These are phyloP conservation scores for Choanephora cucurbitarum DNA, from an alignment of 371 early-diverging fungal genomes.

Conservation along the genomic window DNA sequence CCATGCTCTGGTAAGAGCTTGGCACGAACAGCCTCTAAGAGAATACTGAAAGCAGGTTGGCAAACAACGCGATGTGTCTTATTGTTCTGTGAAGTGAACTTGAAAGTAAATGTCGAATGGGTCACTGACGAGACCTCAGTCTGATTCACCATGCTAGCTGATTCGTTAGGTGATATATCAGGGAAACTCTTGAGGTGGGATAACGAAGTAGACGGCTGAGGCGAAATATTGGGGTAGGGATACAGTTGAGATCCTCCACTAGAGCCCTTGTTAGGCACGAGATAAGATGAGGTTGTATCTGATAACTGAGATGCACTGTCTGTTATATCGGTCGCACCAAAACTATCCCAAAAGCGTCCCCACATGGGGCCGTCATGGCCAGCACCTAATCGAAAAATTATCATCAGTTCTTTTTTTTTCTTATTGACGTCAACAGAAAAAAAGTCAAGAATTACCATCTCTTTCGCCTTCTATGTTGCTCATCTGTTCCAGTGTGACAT, in stretches of 20 bases:
- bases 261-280: conserved; percentile 23
- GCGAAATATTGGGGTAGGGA: conserved; percentile 28
- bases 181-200: conserved; percentile 46
- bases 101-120: conserved; percentile 67
- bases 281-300: conserved; percentile 22
- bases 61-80: conserved; percentile 79
- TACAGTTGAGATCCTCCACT: conserved; percentile 9
- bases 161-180: conserved; percentile 48
- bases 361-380: conserved; percentile 40
- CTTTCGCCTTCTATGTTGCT: conserved; percentile 7
- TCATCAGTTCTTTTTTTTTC: no score
- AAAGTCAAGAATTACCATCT: no score
- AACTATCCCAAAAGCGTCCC: conserved; percentile 52
- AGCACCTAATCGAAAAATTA: no score
- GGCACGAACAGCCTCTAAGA: conserved; percentile 53
- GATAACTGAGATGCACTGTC: conserved; percentile 45
- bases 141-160: conserved; percentile 46
- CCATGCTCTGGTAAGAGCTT: conserved; percentile 32
- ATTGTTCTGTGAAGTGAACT: conserved; percentile 64
- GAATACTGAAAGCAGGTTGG: conserved; percentile 42
- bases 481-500: conserved; percentile 74
- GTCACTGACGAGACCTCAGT: conserved; percentile 36
- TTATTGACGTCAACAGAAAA: no score
- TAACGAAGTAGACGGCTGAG: conserved; percentile 45
- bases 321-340: conserved; percentile 48